Base-by-base conservation (phyloP, 2,329 filamentous ascomycete species). In the Aureobasidium sp. region DNA sequence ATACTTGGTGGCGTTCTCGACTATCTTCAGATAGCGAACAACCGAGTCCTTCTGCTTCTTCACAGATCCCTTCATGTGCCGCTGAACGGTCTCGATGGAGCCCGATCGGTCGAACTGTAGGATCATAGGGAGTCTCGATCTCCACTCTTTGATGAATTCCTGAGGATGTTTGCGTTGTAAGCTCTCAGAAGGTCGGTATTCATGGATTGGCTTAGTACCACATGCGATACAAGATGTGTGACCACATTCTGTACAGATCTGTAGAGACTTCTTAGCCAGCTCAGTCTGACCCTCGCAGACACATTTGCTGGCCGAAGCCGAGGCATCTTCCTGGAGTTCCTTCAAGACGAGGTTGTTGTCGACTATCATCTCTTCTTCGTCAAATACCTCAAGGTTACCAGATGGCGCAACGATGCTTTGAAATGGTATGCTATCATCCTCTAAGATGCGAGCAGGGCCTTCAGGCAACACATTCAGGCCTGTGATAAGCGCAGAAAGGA, bases 401-500 rank as follows among this genome's bases (percentile, higher is more conserved):
- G 6, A 30, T 1, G 30, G 12, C 19, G 29, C 27, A 11, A 49
- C 38, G 2, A 11, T 16, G 6, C 22, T 49, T 12, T 49, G 1
- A 11, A 39, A 49, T 2, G 24, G 12, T 24, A 11, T 4, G 6
- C 12, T 16, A 10, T 30, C 17, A 14, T 2, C 7, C 19, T 32
- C 3, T 3, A 6, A 3, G 6, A 2, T 3, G 22, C 12, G 34
- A 21, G 3, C 10, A 30, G 34, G 17, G 1, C 6, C 16, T 8
- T 16, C 10, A 2, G 21, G 10, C 19, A 52, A 17, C 10, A 30
- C n/a, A 19, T 24, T 25, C 24, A 22, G 29, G 7, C 32, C 69
- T 24, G 67, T 57, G 74, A 81, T 75, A 1, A 90, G 65, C 0
- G 80, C 76, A 1, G 80, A 71, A 2, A 88, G 61, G 1, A 86